Conservation (phyloP, 352 stramenopile genomes). For the Thraustochytrium striatum region DNA sequence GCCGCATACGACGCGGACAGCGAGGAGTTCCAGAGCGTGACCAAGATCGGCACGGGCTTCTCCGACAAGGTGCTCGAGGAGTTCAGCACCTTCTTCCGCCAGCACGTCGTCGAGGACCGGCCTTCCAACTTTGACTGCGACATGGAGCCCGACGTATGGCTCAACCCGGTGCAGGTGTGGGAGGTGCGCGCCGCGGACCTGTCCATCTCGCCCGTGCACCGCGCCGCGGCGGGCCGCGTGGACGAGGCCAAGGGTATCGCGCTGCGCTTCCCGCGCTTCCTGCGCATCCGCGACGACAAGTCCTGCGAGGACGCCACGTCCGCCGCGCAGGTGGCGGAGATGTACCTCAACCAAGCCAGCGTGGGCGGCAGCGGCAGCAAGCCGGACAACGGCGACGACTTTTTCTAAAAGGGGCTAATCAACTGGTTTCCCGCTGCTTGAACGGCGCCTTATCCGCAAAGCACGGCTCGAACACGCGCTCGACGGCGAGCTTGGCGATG, state of each 20-base stretch:
- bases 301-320: slow-evolving; percentile 88
- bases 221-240: slow-evolving; percentile 84
- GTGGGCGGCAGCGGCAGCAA: background rate
- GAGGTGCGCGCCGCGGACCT: slow-evolving; percentile 97
- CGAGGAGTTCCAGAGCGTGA: slow-evolving; percentile 97
- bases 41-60: slow-evolving; percentile 97
- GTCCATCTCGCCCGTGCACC: slow-evolving; percentile 96
- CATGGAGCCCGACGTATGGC: slow-evolving; percentile 88
- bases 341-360: slow-evolving; percentile 73
- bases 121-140: slow-evolving; percentile 84
- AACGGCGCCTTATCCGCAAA: slow-evolving; percentile 55
- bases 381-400: background rate
- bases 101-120: slow-evolving; percentile 75
- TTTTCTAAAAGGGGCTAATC: background rate
- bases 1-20: slow-evolving; percentile 95
- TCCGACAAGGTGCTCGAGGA: slow-evolving; percentile 94
- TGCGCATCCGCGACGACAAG: slow-evolving; percentile 97
- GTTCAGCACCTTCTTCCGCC: slow-evolving; percentile 68
- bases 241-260: slow-evolving; percentile 77
- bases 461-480: slow-evolving; percentile 56
- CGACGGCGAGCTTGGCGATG: slow-evolving; percentile 54
- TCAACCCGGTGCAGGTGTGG: slow-evolving; percentile 82
- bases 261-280: slow-evolving; percentile 96
- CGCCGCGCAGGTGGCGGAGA: slow-evolving; percentile 86
- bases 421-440: too few relatives aligned